Evolutionary conservation across 2,329 filamentous ascomycete species (phyloP), one percentile per base, ranked within the genome.

Genomic region (Simplicillium aogashimaense): DNA sequence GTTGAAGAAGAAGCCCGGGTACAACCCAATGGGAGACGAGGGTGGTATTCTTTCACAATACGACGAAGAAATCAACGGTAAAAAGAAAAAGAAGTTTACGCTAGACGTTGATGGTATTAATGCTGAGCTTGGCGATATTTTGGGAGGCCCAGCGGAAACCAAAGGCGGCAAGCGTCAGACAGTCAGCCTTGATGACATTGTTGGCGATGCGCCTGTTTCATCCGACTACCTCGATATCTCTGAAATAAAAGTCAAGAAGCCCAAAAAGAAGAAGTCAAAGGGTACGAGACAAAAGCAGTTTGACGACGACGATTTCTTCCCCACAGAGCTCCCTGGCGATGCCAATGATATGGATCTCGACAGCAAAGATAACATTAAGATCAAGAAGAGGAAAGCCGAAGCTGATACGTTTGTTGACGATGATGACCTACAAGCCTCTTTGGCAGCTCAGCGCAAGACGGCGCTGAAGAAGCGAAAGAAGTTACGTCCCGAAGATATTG

Each of bases 381-480:
- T 62, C 45, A 80, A 74, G 54, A 92, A 86, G 59, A 69, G 76
- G 41, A 74, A 78, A 40, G 71, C 73, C 10, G 72, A 83, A 10
- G 74, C 86, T 25, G 70, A 79, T 28, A 78, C 75, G 1, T 83
- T 94, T 51, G 80, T 86, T 16, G 92, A 97, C 47, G 92, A 98
- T 47, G 90, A 97, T 33, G 88, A 95, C 53, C 70, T 98, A 4
- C 90, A 95, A 63, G 81, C 84, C 18, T 85, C 83, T 4, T 70
- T 98, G 29, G 84, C 90, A 1, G 70, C 79, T n/a, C 88, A 95
- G 60, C 74, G 92, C 50, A 77, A 82, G 48, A 81, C 78, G 37
- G 88, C 86, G 0, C 69, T 98, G 37, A 97, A 95, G 65, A 95
- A 94, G 64, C 80, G 90, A 39, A 95, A 94, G 69, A 88, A 81